phyloP scores from a whole-genome alignment of 208 protist genomes.

The Strigomonas galati region DNA sequence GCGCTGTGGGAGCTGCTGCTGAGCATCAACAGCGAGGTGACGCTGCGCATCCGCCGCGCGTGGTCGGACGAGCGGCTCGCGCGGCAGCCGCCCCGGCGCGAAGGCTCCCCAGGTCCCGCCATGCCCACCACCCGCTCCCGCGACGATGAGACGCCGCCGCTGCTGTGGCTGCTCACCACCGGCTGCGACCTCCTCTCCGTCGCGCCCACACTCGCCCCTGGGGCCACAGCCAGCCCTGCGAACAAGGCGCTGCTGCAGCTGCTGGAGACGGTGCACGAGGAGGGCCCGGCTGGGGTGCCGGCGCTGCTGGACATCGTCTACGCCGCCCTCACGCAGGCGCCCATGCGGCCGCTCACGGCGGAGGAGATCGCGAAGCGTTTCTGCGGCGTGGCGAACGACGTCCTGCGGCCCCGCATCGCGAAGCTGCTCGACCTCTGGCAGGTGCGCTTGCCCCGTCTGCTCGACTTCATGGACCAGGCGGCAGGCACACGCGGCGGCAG shows the following conservation, averaged over 20 bases:
- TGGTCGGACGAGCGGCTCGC: background rate
- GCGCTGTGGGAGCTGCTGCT: slow-evolving; percentile 12
- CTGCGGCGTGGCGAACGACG: slow-evolving; percentile 3
- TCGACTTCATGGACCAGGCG: background rate
- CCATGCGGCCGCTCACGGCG: slow-evolving; percentile 19
- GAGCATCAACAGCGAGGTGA: background rate
- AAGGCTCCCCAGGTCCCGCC: background rate
- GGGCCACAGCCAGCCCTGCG: no score
- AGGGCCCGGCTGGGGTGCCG: slow-evolving; percentile 8
- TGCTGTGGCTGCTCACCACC: background rate
- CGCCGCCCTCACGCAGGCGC: slow-evolving; percentile 19
- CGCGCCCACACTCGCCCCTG: background rate
- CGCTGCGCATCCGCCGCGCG: background rate
- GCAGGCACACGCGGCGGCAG: background rate
- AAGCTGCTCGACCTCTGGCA: background rate
- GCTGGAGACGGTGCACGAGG: slow-evolving; percentile 11
- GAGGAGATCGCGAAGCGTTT: slow-evolving; percentile 12
- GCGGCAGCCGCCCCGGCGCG: background rate
- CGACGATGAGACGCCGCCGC: background rate
- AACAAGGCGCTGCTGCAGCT: background rate
- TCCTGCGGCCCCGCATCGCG: background rate
- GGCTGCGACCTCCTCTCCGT: background rate
- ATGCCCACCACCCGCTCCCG: background rate
- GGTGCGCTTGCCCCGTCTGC: background rate
- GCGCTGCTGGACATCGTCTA: slow-evolving; percentile 19